A percentile compares a stretch with the other conserved stretches of the same genome.
These are phyloP conservation scores for Xylariaceae sp. DNA, from an alignment of 2,329 filamentous ascomycete species.

Conservation along the genomic window DNA sequence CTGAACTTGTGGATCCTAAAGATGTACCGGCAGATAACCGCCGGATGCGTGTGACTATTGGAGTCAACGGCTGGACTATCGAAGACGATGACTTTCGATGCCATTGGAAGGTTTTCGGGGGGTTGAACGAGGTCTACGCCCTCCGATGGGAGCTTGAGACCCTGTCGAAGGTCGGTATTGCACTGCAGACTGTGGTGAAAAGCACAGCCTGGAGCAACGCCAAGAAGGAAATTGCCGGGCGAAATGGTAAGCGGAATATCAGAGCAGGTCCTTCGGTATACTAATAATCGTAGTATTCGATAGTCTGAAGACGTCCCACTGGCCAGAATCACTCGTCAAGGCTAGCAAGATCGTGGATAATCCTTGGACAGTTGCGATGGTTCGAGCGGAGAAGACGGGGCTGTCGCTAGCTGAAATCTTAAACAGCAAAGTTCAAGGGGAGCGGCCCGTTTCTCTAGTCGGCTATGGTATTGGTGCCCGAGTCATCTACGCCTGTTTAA, in stretches of 20 bases:
- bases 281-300: slow-evolving; percentile 44
- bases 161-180: slow-evolving; percentile 70
- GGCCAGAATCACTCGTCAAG: slow-evolving; percentile 62
- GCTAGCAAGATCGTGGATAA: slow-evolving; percentile 75
- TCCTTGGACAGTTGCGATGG: slow-evolving; percentile 72
- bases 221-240: slow-evolving; percentile 45
- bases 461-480: slow-evolving; percentile 79
- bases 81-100: slow-evolving; percentile 66
- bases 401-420: slow-evolving; percentile 73
- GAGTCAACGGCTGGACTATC: slow-evolving; percentile 76
- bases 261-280: background rate
- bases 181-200: slow-evolving; percentile 72
- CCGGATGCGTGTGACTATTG: slow-evolving; percentile 75
- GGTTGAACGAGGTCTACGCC: slow-evolving; percentile 72
- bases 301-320: slow-evolving; percentile 54
- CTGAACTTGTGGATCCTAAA: slow-evolving; percentile 46
- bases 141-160: slow-evolving; percentile 79
- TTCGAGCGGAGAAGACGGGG: slow-evolving; percentile 68
- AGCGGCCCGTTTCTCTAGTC: slow-evolving; percentile 73
- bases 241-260: slow-evolving; percentile 41
- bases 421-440: slow-evolving; percentile 76
- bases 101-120: slow-evolving; percentile 74
- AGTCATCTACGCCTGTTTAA: slow-evolving; percentile 78
- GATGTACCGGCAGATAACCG: slow-evolving; percentile 55
- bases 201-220: slow-evolving; percentile 77